Evolutionary conservation across 2,329 filamentous ascomycete species (phyloP).

Genomic region (Lasiodiplodia citricola): DNA sequence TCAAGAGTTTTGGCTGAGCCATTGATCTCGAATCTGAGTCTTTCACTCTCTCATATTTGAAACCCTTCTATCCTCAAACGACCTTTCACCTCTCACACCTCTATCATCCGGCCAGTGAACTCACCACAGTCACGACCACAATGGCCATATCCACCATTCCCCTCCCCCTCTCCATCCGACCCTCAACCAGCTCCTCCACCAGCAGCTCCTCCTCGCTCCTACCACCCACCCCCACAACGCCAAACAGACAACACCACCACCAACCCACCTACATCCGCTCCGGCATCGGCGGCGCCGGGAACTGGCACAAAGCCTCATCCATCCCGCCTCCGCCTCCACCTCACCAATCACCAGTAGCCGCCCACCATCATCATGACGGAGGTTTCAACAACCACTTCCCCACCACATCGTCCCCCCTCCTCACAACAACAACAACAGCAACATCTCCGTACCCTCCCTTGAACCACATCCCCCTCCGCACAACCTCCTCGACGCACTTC

Average conservation of each 20-base stretch:
- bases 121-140: not conserved
- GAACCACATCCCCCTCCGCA: not conserved
- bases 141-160: not conserved
- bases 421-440: not conserved
- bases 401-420: not conserved
- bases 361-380: not conserved
- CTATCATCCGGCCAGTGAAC: not conserved
- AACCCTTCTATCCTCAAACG: not conserved
- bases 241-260: not conserved
- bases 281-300: conserved; percentile 34
- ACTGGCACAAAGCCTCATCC: conserved; percentile 32
- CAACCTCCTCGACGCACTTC: conserved; percentile 22
- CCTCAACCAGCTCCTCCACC: conserved; percentile 19
- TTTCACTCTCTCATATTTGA: not conserved
- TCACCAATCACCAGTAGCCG: not conserved
- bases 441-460: not conserved
- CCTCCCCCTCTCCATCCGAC: not conserved
- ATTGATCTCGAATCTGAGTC: too few relatives aligned
- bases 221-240: not conserved
- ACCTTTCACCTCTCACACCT: not conserved
- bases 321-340: conserved; percentile 24
- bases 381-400: not conserved
- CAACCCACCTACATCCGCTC: conserved; percentile 30
- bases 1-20: not conserved
- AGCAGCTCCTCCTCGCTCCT: conserved; percentile 13